These are phyloP conservation scores for Daedaleopsis nitida DNA, from an alignment of 768 basidiomycete species.

Conservation along the genomic window DNA sequence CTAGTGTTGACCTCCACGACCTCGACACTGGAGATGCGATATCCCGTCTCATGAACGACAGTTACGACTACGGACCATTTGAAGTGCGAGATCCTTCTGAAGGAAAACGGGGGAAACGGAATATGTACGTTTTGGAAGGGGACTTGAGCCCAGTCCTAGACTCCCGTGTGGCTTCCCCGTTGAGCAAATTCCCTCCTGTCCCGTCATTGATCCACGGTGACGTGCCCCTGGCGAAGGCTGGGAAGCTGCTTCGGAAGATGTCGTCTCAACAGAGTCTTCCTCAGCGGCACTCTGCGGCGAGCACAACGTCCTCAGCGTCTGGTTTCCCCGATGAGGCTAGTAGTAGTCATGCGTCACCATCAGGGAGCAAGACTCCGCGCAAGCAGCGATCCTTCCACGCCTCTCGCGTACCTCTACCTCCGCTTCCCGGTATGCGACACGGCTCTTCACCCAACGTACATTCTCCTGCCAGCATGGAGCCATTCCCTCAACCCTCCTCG, in stretches of 20 bases:
- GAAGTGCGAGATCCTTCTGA: constrained; percentile 6
- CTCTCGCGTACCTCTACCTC: constrained; percentile 54
- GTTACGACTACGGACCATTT: constrained; percentile 14
- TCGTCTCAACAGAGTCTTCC: constrained; percentile 56
- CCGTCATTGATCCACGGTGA: constrained; percentile 13
- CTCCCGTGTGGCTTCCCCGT: constrained; percentile 6
- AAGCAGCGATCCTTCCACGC: constrained; percentile 69
- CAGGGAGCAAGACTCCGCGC: constrained; percentile 32
- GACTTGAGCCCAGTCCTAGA: constrained; percentile 17
- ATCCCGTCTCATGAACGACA: constrained; percentile 24
- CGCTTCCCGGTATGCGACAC: constrained; percentile 41
- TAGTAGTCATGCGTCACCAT: neutral
- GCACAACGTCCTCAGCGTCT: constrained; percentile 33
- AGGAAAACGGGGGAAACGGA: constrained; percentile 12
- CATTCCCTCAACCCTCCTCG: constrained; percentile 15
- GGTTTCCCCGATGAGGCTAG: constrained; percentile 7
- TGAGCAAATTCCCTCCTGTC: constrained; percentile 20
- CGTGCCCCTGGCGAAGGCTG: constrained; percentile 4
- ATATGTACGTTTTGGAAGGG: constrained; percentile 15
- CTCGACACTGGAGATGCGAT: constrained; percentile 21
- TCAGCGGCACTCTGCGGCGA: constrained; percentile 31
- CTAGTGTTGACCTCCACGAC: constrained; percentile 24
- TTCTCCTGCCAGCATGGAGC: constrained; percentile 17
- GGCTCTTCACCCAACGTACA: constrained; percentile 21
- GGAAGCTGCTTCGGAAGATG: constrained; percentile 24